Percentiles rank a stretch among this genome's conserved stretches.
Conservation (phyloP, 371 early-diverging fungal genomes). For the Syncephalastrum sp. region DNA sequence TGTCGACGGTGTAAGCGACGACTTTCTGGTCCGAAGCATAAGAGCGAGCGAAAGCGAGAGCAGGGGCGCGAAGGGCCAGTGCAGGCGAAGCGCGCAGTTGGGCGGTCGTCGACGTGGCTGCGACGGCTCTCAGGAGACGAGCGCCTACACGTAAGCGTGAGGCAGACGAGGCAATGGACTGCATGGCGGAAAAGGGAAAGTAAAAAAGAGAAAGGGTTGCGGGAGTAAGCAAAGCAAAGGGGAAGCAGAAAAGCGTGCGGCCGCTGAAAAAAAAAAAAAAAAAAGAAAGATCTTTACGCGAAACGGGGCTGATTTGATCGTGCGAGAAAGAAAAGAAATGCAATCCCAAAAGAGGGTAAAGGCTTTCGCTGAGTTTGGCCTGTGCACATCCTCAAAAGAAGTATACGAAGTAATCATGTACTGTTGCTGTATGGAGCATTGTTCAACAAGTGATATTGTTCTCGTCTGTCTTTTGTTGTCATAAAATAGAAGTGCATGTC, state of each 20-base stretch:
- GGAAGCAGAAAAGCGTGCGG: constrained; percentile 4
- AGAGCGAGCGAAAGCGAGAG: constrained; percentile 8
- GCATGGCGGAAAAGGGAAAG: constrained; percentile 8
- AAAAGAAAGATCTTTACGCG: no score
- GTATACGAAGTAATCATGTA: no score
- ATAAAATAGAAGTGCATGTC: no score
- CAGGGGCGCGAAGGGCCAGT: constrained; percentile 3
- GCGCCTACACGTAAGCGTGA: constrained; percentile 18
- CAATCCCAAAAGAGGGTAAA: no score
- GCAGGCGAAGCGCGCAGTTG: constrained; percentile 4
- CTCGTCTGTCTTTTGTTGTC: no score
- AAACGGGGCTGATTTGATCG: no score
- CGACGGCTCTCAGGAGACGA: constrained; percentile 2
- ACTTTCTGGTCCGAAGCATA: constrained; percentile 19
- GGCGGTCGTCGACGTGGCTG: not conserved
- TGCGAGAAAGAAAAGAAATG: no score
- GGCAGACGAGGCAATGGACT: constrained; percentile 14
- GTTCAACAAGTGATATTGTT: no score
- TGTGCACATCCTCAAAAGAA: no score
- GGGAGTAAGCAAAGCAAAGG: constrained; percentile 3
- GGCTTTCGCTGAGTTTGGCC: no score
- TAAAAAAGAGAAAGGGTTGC: constrained; percentile 8
- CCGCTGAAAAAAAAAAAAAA: no score
- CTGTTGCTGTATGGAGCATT: no score
- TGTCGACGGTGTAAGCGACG: constrained; percentile 43